Percentiles rank a stretch among this genome's conserved stretches.
These are phyloP conservation scores for Peterozyma xylosa DNA, from an alignment of 805 yeast genomes.

Conservation along the genomic window DNA sequence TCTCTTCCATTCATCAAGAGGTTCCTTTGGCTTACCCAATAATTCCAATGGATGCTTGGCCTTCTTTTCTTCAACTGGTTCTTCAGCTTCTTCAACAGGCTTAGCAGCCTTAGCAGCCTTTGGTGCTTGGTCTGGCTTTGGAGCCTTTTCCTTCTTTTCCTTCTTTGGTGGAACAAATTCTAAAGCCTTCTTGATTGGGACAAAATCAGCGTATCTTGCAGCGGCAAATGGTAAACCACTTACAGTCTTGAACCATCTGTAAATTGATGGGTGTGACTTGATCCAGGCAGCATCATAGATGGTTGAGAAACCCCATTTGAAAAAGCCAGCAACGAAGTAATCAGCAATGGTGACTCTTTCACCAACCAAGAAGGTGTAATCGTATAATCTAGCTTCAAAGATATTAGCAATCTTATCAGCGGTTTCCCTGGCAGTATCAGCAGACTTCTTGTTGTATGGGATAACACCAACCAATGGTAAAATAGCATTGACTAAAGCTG, in stretches of 20 bases:
- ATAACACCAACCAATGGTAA: slow-evolving; percentile 45
- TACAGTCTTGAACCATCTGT: slow-evolving; percentile 68
- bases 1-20: slow-evolving; percentile 94
- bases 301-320: slow-evolving; percentile 46
- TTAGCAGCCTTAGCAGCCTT: slow-evolving; percentile 29
- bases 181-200: slow-evolving; percentile 49
- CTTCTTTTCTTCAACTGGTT: slow-evolving; percentile 56
- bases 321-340: slow-evolving; percentile 40
- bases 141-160: slow-evolving; percentile 55
- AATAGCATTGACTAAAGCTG: slow-evolving; percentile 35
- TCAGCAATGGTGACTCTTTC: slow-evolving; percentile 58
- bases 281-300: slow-evolving; percentile 64
- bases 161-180: slow-evolving; percentile 63
- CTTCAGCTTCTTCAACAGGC: slow-evolving; percentile 28
- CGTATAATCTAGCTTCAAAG: slow-evolving; percentile 34
- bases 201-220: slow-evolving; percentile 34
- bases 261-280: slow-evolving; percentile 48
- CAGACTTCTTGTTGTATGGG: slow-evolving; percentile 49
- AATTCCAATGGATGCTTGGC: slow-evolving; percentile 87
- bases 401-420: slow-evolving; percentile 27
- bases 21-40: slow-evolving; percentile 62
- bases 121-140: slow-evolving; percentile 21
- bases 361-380: slow-evolving; percentile 39
- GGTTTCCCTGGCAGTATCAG: slow-evolving; percentile 13
- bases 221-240: slow-evolving; percentile 37